Percentiles rank a stretch among this genome's conserved stretches.
Conservation (phyloP, 148 eudicot genomes). For the Rhododendron ferrugineum region DNA sequence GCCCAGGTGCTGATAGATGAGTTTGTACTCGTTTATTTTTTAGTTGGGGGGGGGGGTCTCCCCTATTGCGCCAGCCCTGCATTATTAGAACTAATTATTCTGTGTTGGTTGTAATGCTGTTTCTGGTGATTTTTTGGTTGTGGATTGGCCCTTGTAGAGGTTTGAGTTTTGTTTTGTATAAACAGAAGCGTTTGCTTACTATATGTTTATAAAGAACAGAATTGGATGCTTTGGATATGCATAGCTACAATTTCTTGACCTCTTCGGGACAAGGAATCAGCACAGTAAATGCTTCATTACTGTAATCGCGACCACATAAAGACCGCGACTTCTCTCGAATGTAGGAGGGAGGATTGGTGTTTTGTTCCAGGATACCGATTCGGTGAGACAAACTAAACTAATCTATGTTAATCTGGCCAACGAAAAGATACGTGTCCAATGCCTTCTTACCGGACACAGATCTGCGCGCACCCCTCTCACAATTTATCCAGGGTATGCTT, state of each 20-base stretch:
- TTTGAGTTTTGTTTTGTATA: constrained; percentile 32
- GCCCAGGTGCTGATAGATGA: constrained; percentile 19
- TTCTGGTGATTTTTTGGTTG: constrained; percentile 19
- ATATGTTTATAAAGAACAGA: neutral
- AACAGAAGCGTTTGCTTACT: neutral
- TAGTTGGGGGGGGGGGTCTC: neutral
- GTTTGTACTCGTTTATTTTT: constrained; percentile 1
- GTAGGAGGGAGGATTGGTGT: neutral
- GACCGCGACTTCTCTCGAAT: neutral
- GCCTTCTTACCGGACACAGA: no score
- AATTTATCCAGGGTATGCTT: neutral
- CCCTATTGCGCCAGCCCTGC: neutral
- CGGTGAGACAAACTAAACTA: neutral
- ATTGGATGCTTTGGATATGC: neutral
- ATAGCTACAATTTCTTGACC: neutral
- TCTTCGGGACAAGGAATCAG: neutral
- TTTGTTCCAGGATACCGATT: neutral
- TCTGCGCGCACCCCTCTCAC: no score
- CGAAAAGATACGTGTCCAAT: neutral
- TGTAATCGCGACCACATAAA: neutral
- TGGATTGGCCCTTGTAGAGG: constrained; percentile 24
- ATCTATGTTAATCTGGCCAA: neutral
- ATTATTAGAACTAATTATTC: constrained; percentile 13
- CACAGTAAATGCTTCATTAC: neutral
- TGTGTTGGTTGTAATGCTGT: constrained; percentile 24